phyloP scores from a whole-genome alignment of 2,329 filamentous ascomycete species.

The Pleoardoris graminearum region DNA sequence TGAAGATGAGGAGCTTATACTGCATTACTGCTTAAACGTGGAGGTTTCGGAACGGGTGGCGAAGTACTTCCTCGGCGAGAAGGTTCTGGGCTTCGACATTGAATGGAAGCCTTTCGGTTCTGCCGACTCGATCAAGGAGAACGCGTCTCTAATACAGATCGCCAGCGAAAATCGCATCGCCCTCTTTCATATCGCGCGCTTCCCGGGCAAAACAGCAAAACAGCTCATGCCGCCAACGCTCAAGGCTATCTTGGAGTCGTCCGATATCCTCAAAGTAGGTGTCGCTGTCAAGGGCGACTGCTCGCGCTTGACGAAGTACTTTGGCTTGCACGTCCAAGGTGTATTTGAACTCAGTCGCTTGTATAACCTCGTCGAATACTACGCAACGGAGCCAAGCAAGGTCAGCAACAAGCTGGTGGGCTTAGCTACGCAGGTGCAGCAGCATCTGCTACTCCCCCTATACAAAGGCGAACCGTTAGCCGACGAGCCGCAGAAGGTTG shows the following conservation, averaged over 20 bases:
- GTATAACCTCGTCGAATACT: slow-evolving; percentile 67
- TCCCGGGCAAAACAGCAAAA: slow-evolving; percentile 42
- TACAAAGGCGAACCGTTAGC: slow-evolving; percentile 68
- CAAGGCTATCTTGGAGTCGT: slow-evolving; percentile 71
- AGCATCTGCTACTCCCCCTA: slow-evolving; percentile 73
- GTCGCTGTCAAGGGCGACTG: slow-evolving; percentile 69
- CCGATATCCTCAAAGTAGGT: slow-evolving; percentile 71
- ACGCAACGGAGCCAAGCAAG: slow-evolving; percentile 60
- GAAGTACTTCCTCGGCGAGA: slow-evolving; percentile 69
- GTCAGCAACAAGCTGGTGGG: slow-evolving; percentile 61
- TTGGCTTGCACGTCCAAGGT: slow-evolving; percentile 63
- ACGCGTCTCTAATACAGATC: slow-evolving; percentile 81
- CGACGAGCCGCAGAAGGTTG: slow-evolving; percentile 15
- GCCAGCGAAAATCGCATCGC: slow-evolving; percentile 76
- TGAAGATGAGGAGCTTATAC: slow-evolving; percentile 59
- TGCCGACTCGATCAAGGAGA: slow-evolving; percentile 68
- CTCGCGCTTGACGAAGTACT: slow-evolving; percentile 66
- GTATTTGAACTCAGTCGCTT: slow-evolving; percentile 83
- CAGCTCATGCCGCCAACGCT: slow-evolving; percentile 71
- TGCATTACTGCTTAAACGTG: slow-evolving; percentile 76
- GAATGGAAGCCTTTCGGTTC: slow-evolving; percentile 68
- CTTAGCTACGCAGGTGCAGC: slow-evolving; percentile 70
- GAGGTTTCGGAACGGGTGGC: slow-evolving; percentile 69
- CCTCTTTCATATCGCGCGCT: slow-evolving; percentile 74
- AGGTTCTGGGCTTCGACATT: slow-evolving; percentile 82